These are phyloP conservation scores for Salvia sclarea DNA, from an alignment of 305 asterid genomes.

Conservation along the genomic window DNA sequence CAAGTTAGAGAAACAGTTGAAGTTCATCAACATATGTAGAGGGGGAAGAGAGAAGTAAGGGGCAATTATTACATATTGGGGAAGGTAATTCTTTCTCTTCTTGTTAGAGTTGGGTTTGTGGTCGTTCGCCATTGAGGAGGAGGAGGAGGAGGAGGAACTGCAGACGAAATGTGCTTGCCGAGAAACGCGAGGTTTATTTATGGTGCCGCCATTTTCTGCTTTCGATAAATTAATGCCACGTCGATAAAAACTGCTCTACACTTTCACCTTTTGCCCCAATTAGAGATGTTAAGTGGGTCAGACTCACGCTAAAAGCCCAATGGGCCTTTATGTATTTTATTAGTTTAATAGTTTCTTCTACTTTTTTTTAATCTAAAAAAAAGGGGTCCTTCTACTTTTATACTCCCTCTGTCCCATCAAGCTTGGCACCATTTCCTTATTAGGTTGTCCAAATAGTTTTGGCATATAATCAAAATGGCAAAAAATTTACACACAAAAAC, in stretches of 20 bases:
- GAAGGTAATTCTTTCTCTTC: conserved; percentile 74
- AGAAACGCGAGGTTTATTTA: conserved; percentile 23
- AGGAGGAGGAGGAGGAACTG: too few species aligned
- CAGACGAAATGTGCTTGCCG: conserved; percentile 16
- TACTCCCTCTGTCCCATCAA: too few species aligned
- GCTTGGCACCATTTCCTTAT: too few species aligned
- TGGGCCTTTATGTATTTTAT: conserved; percentile 32
- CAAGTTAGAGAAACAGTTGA: conserved; percentile 5
- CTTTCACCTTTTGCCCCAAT: too few species aligned
- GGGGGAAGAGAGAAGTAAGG: not conserved
- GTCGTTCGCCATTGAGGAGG: conserved; percentile 62
- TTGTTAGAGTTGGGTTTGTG: conserved; percentile 49
- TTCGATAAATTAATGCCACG: not conserved
- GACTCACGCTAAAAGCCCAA: conserved; percentile 31
- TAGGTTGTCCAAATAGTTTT: too few species aligned
- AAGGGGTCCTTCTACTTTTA: too few species aligned
- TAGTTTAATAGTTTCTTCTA: too few species aligned
- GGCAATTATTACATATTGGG: conserved; percentile 56
- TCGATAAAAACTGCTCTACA: too few species aligned
- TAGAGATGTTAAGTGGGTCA: too few species aligned
- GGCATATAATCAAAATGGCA: too few species aligned
- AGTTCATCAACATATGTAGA: not conserved
- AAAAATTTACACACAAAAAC: too few species aligned
- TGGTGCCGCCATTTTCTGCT: conserved; percentile 16
- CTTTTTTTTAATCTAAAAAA: too few species aligned